A percentile compares a stretch with the other conserved stretches of the same genome.
Conservation (phyloP, 176 grass and related monocot species). For the Hsuehochloa calcarea region DNA sequence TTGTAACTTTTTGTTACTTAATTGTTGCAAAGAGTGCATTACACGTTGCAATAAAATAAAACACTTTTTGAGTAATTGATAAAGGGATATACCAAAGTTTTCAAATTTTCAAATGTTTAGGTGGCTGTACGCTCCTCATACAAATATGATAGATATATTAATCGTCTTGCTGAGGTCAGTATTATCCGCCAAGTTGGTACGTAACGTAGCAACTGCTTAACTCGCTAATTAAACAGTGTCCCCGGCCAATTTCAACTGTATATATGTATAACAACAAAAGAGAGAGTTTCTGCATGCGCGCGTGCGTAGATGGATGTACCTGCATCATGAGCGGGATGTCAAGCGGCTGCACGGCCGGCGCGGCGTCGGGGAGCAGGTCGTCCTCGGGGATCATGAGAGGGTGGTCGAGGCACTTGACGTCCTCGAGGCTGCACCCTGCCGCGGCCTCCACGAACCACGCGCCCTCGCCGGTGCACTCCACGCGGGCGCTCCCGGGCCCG, state of each 20-base stretch:
- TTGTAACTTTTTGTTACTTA: too few species aligned
- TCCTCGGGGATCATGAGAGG: constrained; percentile 28
- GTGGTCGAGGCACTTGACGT: constrained; percentile 29
- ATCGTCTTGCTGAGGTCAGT: background rate
- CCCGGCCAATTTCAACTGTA: too few species aligned
- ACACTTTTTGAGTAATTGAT: too few species aligned
- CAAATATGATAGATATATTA: background rate
- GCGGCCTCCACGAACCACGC: constrained; percentile 16
- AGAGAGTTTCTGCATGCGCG: background rate
- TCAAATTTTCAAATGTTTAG: too few species aligned
- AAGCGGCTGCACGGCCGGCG: constrained; percentile 29
- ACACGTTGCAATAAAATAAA: too few species aligned
- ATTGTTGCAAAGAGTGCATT: too few species aligned
- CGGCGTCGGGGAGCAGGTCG: constrained; percentile 23
- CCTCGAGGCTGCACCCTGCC: constrained; percentile 27
- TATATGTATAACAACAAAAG: too few species aligned
- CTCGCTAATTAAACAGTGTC: background rate
- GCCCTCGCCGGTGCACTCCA: constrained; percentile 39
- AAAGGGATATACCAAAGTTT: too few species aligned
- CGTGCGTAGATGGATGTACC: background rate
- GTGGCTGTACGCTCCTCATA: background rate
- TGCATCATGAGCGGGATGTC: constrained; percentile 39
- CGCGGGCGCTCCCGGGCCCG: background rate
- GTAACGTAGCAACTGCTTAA: background rate
- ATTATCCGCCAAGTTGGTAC: background rate